Base-by-base conservation (phyloP, 1,139 yeast genomes). In the Debaryomyces sp. region DNA sequence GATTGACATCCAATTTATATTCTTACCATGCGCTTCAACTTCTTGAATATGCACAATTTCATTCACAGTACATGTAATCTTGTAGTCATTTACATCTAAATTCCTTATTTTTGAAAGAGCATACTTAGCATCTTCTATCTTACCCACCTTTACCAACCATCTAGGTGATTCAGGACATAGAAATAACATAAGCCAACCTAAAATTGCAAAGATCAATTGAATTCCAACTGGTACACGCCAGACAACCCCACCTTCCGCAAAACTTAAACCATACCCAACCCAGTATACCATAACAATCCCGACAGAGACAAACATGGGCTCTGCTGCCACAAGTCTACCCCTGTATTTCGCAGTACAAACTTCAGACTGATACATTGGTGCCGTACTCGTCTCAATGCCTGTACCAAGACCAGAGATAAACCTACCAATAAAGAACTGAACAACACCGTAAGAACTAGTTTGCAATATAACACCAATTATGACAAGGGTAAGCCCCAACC, bases 151-250 rank as follows among this genome's bases (percentile, higher is more conserved):
- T 26, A 76, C 60, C 46, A 77, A 63, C 78, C 80, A 77, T 56
- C 82, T 69, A 9, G 82, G 82, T 7, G 81, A 73, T 62, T 75
- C 80, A 2, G 80, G 80, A 17, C 68, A 60, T 35, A 33, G 54
- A 37, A 55, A 50, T 40, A 64, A 58, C 36, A 63, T 57, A 9
- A 56, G 54, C 39, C 55, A 53, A 9, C 63, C 52, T 42, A 57
- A 54, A 23, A 59, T 29, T 1, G 69, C 68, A 59, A 67, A 67
- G 30, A 66, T 43, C 40, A 55, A 51, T 41, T 58, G 61, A 46
- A 56, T 55, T 3, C 59, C 59, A 15, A 56, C 51, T 29, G 62
- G 58, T 41, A 55, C 50, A 22, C 61, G 43, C 50, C 58, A 50
- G 41, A 40, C 27, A 5, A 50, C 41, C 18, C 43, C 43, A 10